These are phyloP conservation scores for Podila epigama DNA, from an alignment of 192 early-diverging fungal species.

Conservation along the genomic window DNA sequence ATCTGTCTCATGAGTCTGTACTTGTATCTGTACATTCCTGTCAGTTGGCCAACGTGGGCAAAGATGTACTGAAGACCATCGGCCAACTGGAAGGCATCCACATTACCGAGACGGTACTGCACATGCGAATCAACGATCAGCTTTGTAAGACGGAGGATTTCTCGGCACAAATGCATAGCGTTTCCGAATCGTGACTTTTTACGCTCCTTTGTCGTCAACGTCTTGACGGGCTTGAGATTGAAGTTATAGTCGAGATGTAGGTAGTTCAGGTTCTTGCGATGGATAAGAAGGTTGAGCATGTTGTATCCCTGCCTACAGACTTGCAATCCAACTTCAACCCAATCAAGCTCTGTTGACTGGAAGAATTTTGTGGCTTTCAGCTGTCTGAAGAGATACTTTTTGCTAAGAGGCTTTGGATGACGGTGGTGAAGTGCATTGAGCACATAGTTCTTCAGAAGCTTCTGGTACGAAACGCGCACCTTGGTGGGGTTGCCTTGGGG, in stretches of 20 bases:
- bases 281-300: constrained; percentile 98
- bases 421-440: constrained; percentile 90
- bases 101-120: constrained; percentile 97
- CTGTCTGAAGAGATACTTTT: constrained; percentile 95
- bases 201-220: constrained; percentile 98
- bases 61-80: constrained; percentile 99
- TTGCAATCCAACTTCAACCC: constrained; percentile 99
- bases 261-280: constrained; percentile 98
- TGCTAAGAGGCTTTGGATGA: constrained; percentile 87
- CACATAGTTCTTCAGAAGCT: constrained; percentile 95
- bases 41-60: constrained; percentile 97
- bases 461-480: constrained; percentile 98
- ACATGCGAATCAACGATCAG: constrained; percentile 97
- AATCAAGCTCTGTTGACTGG: constrained; percentile 97
- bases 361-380: constrained; percentile 98
- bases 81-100: constrained; percentile 98
- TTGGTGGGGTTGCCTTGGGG: constrained; percentile 94
- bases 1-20: constrained; percentile 98
- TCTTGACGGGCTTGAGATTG: constrained; percentile 98
- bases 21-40: constrained; percentile 99
- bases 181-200: constrained; percentile 99
- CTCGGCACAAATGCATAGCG: constrained; percentile 92
- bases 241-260: constrained; percentile 99
- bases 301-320: constrained; percentile 99
- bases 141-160: constrained; percentile 96